A percentile compares a stretch with the other conserved stretches of the same genome.
Evolutionary conservation across 2,329 filamentous ascomycete genomes (phyloP).

Genomic region (Cercospora berteroae): DNA sequence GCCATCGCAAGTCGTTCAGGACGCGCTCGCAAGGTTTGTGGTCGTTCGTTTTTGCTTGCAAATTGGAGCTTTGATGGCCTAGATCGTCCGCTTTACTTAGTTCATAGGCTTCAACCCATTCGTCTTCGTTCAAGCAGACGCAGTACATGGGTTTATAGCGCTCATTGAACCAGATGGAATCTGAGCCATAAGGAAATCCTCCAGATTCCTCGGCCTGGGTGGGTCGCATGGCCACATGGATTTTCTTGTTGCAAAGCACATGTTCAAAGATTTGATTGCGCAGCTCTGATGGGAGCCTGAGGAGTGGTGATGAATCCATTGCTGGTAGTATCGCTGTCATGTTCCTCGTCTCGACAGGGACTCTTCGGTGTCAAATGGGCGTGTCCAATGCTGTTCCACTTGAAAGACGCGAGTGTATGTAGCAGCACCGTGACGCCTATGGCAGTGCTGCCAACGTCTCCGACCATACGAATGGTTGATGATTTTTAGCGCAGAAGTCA

Average conservation of each 20-base stretch:
- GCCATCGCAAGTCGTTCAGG: constrained; percentile 18
- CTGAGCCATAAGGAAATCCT: constrained; percentile 7
- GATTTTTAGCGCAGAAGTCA: neutral
- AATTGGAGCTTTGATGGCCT: neutral
- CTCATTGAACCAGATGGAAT: neutral
- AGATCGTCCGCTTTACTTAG: neutral
- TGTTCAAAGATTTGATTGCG: constrained; percentile 22
- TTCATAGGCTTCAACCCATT: neutral
- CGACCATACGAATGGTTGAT: neutral
- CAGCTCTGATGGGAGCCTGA: constrained; percentile 21
- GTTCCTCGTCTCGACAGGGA: neutral
- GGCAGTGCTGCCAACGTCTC: neutral
- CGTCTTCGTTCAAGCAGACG: constrained; percentile 9
- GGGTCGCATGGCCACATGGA: constrained; percentile 17
- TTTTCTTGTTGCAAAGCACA: constrained; percentile 16
- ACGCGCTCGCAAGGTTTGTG: constrained; percentile 13
- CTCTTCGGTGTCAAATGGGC: neutral
- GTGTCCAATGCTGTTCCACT: neutral
- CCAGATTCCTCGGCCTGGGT: constrained; percentile 13
- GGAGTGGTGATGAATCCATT: constrained; percentile 9
- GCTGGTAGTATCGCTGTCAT: neutral
- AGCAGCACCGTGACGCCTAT: neutral
- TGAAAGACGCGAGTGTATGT: neutral
- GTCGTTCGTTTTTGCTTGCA: neutral
- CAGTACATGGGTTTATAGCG: constrained; percentile 17